A percentile compares a stretch with the other conserved stretches of the same genome.
phyloP scores from a whole-genome alignment of 495 filamentous ascomycete genomes.

The Glutinoglossum americanum region DNA sequence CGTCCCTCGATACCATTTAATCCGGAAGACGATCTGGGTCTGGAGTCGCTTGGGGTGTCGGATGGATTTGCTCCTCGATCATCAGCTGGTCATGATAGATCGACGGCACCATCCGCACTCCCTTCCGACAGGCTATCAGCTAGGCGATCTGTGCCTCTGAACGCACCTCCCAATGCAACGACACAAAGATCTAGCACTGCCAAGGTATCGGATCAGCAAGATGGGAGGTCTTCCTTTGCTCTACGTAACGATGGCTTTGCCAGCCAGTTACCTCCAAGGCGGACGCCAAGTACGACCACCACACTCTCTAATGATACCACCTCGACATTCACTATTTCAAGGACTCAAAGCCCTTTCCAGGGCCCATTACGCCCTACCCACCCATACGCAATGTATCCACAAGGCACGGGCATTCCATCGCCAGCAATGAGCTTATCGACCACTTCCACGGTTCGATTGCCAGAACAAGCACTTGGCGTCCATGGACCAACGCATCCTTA shows the following conservation, averaged over 20 bases:
- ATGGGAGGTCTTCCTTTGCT: conserved; percentile 14
- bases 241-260: conserved; percentile 21
- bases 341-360: conserved; percentile 33
- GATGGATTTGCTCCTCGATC: conserved; percentile 15
- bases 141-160: conserved; percentile 14
- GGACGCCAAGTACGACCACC: conserved; percentile 6
- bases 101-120: not conserved
- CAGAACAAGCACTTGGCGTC: conserved; percentile 17
- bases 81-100: not conserved
- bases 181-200: conserved; percentile 24
- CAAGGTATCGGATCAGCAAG: conserved; percentile 21
- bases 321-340: not conserved
- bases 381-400: conserved; percentile 70
- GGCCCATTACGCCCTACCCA: conserved; percentile 56
- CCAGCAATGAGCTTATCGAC: conserved; percentile 45
- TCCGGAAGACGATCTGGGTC: conserved; percentile 13
- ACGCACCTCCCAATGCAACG: conserved; percentile 8
- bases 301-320: conserved; percentile 6
- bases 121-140: conserved; percentile 10
- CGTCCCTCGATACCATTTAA: not conserved
- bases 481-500: conserved; percentile 8
- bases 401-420: conserved; percentile 37
- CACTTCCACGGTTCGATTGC: conserved; percentile 25
- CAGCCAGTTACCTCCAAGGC: conserved; percentile 11
- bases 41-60: conserved; percentile 21